A percentile compares a stretch with the other conserved stretches of the same genome.
Evolutionary conservation across 2,329 filamentous ascomycete genomes (phyloP).

Genomic region (Verticillium nubilum): DNA sequence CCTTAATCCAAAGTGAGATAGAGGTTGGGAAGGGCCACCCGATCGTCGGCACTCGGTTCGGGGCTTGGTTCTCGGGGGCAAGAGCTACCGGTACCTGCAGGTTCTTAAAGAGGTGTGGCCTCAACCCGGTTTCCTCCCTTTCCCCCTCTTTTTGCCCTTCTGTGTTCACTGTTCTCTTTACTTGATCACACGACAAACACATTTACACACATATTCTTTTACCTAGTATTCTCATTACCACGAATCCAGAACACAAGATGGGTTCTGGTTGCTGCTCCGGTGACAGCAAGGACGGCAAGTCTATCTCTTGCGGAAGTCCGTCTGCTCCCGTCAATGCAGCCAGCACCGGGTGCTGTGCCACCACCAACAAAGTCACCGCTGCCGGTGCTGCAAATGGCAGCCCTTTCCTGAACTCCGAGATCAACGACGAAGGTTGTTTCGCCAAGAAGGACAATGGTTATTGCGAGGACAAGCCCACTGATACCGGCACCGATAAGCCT

Average conservation of each 20-base stretch:
- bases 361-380: not conserved
- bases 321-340: not conserved
- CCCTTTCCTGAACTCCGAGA: not conserved
- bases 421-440: not conserved
- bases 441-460: not conserved
- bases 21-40: not conserved
- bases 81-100: not conserved
- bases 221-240: not conserved
- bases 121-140: not conserved
- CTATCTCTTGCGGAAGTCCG: not conserved
- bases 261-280: constrained; percentile 12
- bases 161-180: not conserved
- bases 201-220: not conserved
- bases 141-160: not conserved
- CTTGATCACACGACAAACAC: not conserved
- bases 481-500: no score
- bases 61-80: not conserved
- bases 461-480: no score
- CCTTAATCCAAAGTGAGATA: not conserved
- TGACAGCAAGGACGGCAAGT: not conserved
- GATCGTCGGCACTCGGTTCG: not conserved
- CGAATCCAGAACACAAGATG: constrained; percentile 2
- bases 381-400: not conserved
- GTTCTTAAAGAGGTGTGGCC: not conserved
- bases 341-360: not conserved